Base-by-base conservation (phyloP, 2,329 filamentous ascomycete genomes). In the Aspergillus ibericus region DNA sequence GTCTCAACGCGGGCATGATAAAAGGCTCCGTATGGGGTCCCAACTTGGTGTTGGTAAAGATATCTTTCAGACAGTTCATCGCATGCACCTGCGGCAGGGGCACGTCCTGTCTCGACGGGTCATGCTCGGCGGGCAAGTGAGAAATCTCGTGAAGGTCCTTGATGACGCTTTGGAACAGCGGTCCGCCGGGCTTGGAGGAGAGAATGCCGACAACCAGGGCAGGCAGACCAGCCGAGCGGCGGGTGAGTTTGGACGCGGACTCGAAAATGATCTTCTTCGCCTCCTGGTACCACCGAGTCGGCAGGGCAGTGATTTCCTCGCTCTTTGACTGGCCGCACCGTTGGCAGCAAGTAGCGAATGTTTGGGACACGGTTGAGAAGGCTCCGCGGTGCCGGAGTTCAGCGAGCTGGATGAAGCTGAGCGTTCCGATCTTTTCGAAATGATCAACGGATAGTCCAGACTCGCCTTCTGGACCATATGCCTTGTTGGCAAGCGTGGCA, bases 41-140 rank as follows among this genome's bases (percentile, higher is more conserved):
- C 13, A 98, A 81, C 51, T 86, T 85, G 0, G 92, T 91, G 65
- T 88, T 92, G 58, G 91, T 93, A 75, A 97, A 95, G 2, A 96
- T 88, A 63, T 96, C 92, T 70, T 95, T 95, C 58, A 99, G 79
- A 60, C 91, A 96, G 72, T 99, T 99, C 70, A 96, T 84, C 0
- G 95, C 92, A 73, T 99, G 95, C 0, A 99, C 95, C 74, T 99
- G 93, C 0, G 92, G 89, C 4, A 98, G 78, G 40, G 89, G 81
- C 29, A 82, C 77, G 50, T 83, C 79, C 60, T 72, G 69, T 15
- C 67, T 63, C 18, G 66, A 59, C 32, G 60, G 59, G n/a, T 68
- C 62, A 18, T 70, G 69, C n/a, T 70, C 58, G 4, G 69, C 70
- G 12, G 72, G 68, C 10, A 70, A 58, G 3, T 70, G 67, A 8